Percentiles rank a stretch among this genome's conserved stretches.
These are phyloP conservation scores for Theobroma cacao DNA, from an alignment of 345 rosid species.

Conservation along the genomic window DNA sequence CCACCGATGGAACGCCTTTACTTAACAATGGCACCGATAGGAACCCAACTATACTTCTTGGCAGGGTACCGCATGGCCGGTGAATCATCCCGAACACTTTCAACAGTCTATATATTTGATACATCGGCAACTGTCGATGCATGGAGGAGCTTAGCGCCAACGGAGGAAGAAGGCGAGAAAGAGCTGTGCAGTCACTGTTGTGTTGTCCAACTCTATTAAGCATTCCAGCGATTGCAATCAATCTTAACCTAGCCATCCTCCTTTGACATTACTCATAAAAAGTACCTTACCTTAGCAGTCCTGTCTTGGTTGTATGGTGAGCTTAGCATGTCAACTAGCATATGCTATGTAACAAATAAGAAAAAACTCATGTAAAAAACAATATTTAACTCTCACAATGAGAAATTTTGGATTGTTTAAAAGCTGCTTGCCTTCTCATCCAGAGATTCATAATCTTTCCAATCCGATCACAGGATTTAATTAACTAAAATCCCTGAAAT, in stretches of 20 bases:
- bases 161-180: conserved; percentile 39
- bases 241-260: background rate
- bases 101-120: conserved; percentile 38
- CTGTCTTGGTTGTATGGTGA: background rate
- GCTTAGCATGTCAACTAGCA: background rate
- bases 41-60: conserved; percentile 40
- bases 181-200: conserved; percentile 57
- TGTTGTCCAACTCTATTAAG: conserved; percentile 21
- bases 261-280: background rate
- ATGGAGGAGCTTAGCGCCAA: conserved; percentile 42
- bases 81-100: conserved; percentile 23
- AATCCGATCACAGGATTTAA: no score
- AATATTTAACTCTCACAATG: background rate
- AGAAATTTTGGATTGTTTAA: background rate
- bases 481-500: no score
- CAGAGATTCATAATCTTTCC: no score
- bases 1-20: conserved; percentile 28
- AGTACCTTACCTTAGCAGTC: background rate
- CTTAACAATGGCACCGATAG: conserved; percentile 52
- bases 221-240: background rate
- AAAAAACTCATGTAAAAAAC: background rate
- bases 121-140: conserved; percentile 29
- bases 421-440: background rate
- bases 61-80: conserved; percentile 36
- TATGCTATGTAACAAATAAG: background rate